These are phyloP conservation scores for slime mould (Dictyostelium discoideum) DNA, from an alignment of 78 protist genomes.

Conservation along the genomic window dicty_2.7 NC_007090.3:2918001-2918500, in stretches of 20 bases:
- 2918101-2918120: neutral
- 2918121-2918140: neutral
- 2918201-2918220: no score
- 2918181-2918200: neutral
- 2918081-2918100: neutral
- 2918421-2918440: neutral
- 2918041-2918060: neutral
- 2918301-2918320: neutral
- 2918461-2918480: no score
- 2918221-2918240: no score
- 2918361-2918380: no score
- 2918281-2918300: neutral
- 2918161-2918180: no score
- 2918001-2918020: neutral
- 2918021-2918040: neutral
- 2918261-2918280: neutral
- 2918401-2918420: neutral
- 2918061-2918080: neutral
- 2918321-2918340: no score
- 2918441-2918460: neutral
- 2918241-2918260: neutral
- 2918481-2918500: no score
- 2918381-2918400: no score
- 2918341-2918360: no score
- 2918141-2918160: neutral